phyloP scores from a whole-genome alignment of 805 yeast genomes.

The Suhomyces prunicola region DNA sequence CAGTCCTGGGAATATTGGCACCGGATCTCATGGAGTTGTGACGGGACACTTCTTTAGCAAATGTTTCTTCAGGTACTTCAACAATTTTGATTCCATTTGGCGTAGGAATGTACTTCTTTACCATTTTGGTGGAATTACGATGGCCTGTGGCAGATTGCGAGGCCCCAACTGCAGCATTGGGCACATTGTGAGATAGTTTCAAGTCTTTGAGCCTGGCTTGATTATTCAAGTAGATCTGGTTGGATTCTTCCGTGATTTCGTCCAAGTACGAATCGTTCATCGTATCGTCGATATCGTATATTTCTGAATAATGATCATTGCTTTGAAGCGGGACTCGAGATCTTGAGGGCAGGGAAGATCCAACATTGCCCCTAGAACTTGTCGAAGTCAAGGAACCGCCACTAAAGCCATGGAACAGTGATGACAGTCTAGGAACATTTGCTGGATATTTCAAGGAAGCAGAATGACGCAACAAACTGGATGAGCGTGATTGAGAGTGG shows the following conservation, averaged over 20 bases:
- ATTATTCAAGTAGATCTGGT: constrained; percentile 23
- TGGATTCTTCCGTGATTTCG: constrained; percentile 27
- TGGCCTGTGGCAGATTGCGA: not conserved
- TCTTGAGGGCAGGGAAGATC: not conserved
- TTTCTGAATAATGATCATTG: constrained; percentile 3
- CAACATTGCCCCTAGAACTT: not conserved
- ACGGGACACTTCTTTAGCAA: constrained; percentile 37
- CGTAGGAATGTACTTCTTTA: constrained; percentile 71
- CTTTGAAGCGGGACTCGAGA: not conserved
- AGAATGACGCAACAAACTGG: not conserved
- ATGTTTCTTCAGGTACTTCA: constrained; percentile 58
- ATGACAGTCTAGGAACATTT: not conserved
- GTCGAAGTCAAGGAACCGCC: constrained; percentile 6
- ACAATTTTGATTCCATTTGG: constrained; percentile 66
- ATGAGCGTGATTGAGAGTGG: not conserved
- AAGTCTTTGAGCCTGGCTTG: constrained; percentile 35
- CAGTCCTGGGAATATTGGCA: constrained; percentile 21
- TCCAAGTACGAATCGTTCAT: constrained; percentile 31
- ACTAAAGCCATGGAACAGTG: constrained; percentile 3
- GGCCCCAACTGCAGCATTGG: not conserved
- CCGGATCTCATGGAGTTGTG: constrained; percentile 39
- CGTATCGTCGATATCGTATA: constrained; percentile 27
- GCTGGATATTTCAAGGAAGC: not conserved
- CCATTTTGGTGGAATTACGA: constrained; percentile 34
- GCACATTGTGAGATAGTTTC: constrained; percentile 21